phyloP scores from a whole-genome alignment of 805 yeast species.

The Starmerella apis region DNA sequence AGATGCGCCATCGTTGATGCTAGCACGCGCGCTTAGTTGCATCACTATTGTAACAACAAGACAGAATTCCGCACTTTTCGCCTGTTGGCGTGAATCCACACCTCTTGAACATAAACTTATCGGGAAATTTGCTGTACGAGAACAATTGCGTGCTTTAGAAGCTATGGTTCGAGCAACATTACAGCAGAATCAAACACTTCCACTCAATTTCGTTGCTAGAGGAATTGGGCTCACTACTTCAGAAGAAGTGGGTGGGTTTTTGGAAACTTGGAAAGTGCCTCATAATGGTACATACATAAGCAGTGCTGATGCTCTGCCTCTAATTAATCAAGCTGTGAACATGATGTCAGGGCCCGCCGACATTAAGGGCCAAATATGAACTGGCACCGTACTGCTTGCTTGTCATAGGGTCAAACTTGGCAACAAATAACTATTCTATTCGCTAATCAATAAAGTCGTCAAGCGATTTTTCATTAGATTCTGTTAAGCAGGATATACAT shows the following conservation, averaged over 20 bases:
- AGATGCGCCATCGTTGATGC: neutral
- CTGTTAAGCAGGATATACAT: no score
- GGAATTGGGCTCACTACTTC: constrained; percentile 2
- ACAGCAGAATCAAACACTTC: constrained; percentile 13
- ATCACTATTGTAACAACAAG: neutral
- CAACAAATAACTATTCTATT: no score
- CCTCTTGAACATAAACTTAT: constrained; percentile 14
- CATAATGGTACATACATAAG: neutral
- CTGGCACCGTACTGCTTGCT: no score
- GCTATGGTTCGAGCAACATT: constrained; percentile 7
- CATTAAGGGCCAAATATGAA: constrained; percentile 70
- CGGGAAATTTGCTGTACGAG: constrained; percentile 3
- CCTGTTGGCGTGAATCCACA: neutral
- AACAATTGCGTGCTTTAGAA: constrained; percentile 6
- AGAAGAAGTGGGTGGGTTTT: neutral
- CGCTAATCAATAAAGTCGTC: no score
- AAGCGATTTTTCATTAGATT: no score
- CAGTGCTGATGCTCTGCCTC: constrained; percentile 8
- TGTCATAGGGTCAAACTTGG: no score
- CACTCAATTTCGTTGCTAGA: neutral
- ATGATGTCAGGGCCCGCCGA: constrained; percentile 50
- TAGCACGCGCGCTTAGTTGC: constrained; percentile 9
- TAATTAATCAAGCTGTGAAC: neutral
- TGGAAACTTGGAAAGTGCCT: constrained; percentile 7
- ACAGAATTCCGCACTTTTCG: neutral